Base-by-base conservation (phyloP, 106 monocot species). In the Platanthera guangdongensis region DNA sequence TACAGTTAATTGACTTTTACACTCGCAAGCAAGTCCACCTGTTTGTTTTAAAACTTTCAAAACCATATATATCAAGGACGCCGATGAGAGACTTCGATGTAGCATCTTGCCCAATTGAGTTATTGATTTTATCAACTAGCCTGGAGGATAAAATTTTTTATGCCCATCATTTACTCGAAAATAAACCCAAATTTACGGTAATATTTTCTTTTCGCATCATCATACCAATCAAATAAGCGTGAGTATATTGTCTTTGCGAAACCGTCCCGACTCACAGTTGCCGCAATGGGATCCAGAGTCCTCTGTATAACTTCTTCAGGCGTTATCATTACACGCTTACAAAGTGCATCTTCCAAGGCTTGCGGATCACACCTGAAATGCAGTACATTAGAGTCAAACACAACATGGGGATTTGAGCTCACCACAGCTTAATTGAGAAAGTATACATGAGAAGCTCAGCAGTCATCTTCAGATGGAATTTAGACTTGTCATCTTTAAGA, bases 21-120 rank as follows among this genome's bases (percentile, higher is more conserved):
- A 65, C 11, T 55, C 6, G 10, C 49, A 63, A 78, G 57, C 10
- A 76, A 39, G 63, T 74, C 83, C 55, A 81, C 95, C 92, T 99
- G 74, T 99, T 99, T 51, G 84, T 81, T 72, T 87, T 92, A 73
- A 99, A 99, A 76, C 94, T 94, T 90, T 99, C 99, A 82, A 99
- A 99, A 82, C 94, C 99, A 80, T 99, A 99, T 30, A 99, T 99
- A 74, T 99, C 99, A 83, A 99, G 94, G 13, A 99, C 99, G 11
- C 99, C 99, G 76, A 99, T 99, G 14, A 99, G 80, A 73, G 80
- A 92, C 59, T 86, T 94, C 15, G 99, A 99, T 2, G 76, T 81
- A 53, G 85, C 13, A 81, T 94, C 94, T 85, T 99, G 99, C 72
- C 99, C 99, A 80, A 99, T 99, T 32, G 99, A 99, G 22, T 77